Evolutionary conservation across 495 filamentous ascomycete species (phyloP).

Genomic region (Aspergillus nanangensis): DNA sequence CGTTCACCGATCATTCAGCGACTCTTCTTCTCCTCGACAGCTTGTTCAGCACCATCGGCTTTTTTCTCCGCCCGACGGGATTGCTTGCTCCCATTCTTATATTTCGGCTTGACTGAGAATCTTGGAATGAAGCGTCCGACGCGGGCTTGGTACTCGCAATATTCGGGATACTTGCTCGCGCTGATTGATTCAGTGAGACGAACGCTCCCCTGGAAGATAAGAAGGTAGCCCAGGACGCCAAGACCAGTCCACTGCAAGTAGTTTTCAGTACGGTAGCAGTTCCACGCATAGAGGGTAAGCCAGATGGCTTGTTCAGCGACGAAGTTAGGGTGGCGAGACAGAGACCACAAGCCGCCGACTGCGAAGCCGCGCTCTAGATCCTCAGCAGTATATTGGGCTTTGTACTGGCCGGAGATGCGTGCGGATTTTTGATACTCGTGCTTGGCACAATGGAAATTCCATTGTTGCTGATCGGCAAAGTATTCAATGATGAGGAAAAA

Average conservation of each 20-base stretch:
- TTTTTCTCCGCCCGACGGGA: slow-evolving; percentile 2
- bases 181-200: slow-evolving; percentile 82
- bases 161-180: slow-evolving; percentile 80
- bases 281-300: slow-evolving; percentile 83
- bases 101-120: slow-evolving; percentile 38
- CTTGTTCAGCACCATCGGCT: slow-evolving; percentile 7
- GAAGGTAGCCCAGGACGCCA: slow-evolving; percentile 65
- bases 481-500: slow-evolving; percentile 68
- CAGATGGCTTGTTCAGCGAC: slow-evolving; percentile 89
- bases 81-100: slow-evolving; percentile 27
- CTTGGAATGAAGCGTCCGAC: slow-evolving; percentile 82
- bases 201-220: slow-evolving; percentile 85
- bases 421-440: slow-evolving; percentile 64
- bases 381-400: slow-evolving; percentile 48
- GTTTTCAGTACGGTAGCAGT: slow-evolving; percentile 62
- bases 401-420: slow-evolving; percentile 53
- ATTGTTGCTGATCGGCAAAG: slow-evolving; percentile 91
- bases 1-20: not conserved
- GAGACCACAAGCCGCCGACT: slow-evolving; percentile 79
- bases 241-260: slow-evolving; percentile 73
- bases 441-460: slow-evolving; percentile 85
- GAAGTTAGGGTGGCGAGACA: slow-evolving; percentile 91
- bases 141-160: slow-evolving; percentile 73
- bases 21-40: slow-evolving; percentile 10
- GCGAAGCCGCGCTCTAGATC: slow-evolving; percentile 92